These are phyloP conservation scores for Acanthochlamys bracteata DNA, from an alignment of 106 monocot species.

Conservation along the genomic window DNA sequence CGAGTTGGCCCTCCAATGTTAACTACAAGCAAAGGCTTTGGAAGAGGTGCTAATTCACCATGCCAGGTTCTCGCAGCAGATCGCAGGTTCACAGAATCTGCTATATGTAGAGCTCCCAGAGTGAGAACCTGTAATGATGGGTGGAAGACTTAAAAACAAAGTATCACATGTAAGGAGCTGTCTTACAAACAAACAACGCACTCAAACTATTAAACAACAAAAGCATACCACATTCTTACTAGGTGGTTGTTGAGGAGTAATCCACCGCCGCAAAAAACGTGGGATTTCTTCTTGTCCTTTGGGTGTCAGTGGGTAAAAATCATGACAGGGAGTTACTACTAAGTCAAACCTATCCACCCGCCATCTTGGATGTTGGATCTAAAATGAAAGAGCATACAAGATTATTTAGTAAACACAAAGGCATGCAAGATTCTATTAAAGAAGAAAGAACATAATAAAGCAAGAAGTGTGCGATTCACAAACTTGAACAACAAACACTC, in stretches of 20 bases:
- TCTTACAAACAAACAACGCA: neutral
- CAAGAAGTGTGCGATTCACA: neutral
- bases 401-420: no score
- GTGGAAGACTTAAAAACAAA: neutral
- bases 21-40: slow-evolving; percentile 87
- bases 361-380: slow-evolving; percentile 97
- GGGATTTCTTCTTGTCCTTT: slow-evolving; percentile 86
- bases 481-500: slow-evolving; percentile 92
- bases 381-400: neutral
- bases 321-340: slow-evolving; percentile 87
- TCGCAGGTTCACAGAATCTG: slow-evolving; percentile 70
- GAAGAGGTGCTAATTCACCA: slow-evolving; percentile 85
- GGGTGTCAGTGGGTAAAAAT: slow-evolving; percentile 82
- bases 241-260: slow-evolving; percentile 87
- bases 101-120: slow-evolving; percentile 80
- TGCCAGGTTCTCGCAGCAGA: slow-evolving; percentile 83
- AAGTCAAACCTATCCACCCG: slow-evolving; percentile 77
- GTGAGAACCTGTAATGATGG: slow-evolving; percentile 56
- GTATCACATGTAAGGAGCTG: neutral
- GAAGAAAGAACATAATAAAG: neutral
- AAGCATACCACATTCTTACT: slow-evolving; percentile 77
- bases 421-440: no score
- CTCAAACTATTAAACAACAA: neutral
- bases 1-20: slow-evolving; percentile 96
- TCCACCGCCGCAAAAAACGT: slow-evolving; percentile 53